Evolutionary conservation across 176 grass and related monocot genomes (phyloP).

Genomic region (Dendrocalamus sinicus): DNA sequence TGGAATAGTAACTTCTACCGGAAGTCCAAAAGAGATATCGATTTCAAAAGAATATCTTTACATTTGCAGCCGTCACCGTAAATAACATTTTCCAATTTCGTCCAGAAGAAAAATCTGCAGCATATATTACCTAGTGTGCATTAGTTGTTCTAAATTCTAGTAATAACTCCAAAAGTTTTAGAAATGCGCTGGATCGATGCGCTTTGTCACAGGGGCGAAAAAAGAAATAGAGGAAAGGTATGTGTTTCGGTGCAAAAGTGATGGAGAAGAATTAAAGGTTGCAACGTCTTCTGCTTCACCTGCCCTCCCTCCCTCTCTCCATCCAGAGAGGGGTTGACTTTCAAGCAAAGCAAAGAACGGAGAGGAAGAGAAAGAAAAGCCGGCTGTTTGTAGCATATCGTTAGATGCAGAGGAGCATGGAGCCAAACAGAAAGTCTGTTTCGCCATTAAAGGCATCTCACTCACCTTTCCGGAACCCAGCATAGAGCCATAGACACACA

Average conservation of each 20-base stretch:
- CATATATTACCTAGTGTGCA: not conserved
- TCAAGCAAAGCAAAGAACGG: conserved; percentile 36
- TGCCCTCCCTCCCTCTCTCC: conserved; percentile 13
- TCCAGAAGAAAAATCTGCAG: not conserved
- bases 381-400: conserved; percentile 51
- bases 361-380: conserved; percentile 43
- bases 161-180: not conserved
- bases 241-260: conserved; percentile 34
- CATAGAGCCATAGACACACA: not conserved
- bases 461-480: conserved; percentile 44
- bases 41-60: not conserved
- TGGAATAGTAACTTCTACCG: conserved; percentile 14
- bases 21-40: not conserved
- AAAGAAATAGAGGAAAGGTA: not conserved
- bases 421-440: conserved; percentile 72
- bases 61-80: not conserved
- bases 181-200: not conserved
- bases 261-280: conserved; percentile 39
- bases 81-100: not conserved
- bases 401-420: conserved; percentile 68
- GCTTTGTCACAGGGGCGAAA: not conserved
- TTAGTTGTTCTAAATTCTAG: not conserved
- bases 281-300: conserved; percentile 47
- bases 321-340: not conserved
- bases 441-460: conserved; percentile 61